A percentile compares a stretch with the other conserved stretches of the same genome.
phyloP scores from a whole-genome alignment of 2,329 filamentous ascomycete genomes.

The Pseudogymnoascus sp. region DNA sequence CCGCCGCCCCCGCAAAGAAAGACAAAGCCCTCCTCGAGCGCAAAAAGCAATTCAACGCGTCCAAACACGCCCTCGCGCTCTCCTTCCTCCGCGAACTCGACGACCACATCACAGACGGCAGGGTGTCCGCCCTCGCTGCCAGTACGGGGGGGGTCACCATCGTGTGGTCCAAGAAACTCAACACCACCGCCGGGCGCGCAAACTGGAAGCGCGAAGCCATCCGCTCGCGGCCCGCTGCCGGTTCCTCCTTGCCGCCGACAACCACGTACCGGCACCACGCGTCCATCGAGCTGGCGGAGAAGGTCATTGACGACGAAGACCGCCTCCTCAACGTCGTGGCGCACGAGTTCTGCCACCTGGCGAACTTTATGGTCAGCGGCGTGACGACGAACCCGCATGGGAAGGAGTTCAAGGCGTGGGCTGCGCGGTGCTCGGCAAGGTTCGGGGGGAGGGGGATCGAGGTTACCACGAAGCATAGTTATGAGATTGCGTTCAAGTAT shows the following conservation, averaged over 20 bases:
- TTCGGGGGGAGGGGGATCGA: conserved; percentile 58
- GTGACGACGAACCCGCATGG: conserved; percentile 74
- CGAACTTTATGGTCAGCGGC: conserved; percentile 79
- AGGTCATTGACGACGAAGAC: conserved; percentile 71
- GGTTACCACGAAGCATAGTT: conserved; percentile 84
- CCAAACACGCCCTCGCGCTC: conserved; percentile 54
- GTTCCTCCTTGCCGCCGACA: background rate
- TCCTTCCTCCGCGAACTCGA: conserved; percentile 65
- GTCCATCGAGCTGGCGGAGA: conserved; percentile 78
- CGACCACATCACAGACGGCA: conserved; percentile 48
- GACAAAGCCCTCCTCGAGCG: conserved; percentile 30
- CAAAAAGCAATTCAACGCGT: conserved; percentile 53
- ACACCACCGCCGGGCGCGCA: conserved; percentile 68
- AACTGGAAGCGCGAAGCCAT: conserved; percentile 59
- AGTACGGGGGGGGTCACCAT: conserved; percentile 63
- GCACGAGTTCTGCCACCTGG: conserved; percentile 92
- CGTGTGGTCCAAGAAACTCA: conserved; percentile 69
- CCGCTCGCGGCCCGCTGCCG: conserved; percentile 23
- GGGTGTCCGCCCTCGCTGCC: conserved; percentile 48
- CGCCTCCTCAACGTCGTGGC: conserved; percentile 84
- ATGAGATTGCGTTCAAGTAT: conserved; percentile 88
- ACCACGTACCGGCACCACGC: conserved; percentile 47
- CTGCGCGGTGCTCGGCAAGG: conserved; percentile 41
- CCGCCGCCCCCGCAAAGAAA: conserved; percentile 26
- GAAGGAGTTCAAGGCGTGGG: conserved; percentile 74